Evolutionary conservation across 768 basidiomycete genomes (phyloP).

Genomic region (Galerina sulciceps): DNA sequence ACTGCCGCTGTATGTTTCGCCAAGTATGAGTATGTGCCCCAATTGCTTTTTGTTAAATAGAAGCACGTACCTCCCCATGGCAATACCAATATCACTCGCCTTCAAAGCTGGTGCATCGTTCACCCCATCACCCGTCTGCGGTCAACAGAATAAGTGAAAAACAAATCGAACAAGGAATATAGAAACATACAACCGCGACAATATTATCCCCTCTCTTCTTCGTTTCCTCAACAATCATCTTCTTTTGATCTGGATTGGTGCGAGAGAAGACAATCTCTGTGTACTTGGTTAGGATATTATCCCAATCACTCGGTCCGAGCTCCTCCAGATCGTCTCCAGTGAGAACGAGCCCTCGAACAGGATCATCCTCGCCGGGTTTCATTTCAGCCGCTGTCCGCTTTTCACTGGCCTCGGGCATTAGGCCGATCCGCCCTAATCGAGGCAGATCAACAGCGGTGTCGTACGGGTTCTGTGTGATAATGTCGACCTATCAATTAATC

Average conservation of each 20-base stretch:
- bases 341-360: slow-evolving; percentile 41
- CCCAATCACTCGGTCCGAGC: slow-evolving; percentile 41
- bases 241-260: slow-evolving; percentile 61
- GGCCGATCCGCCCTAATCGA: not conserved
- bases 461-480: slow-evolving; percentile 37
- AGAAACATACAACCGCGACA: slow-evolving; percentile 41
- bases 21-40: not conserved
- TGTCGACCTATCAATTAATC: slow-evolving; percentile 36
- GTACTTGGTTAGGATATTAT: slow-evolving; percentile 40
- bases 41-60: not conserved
- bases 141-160: not conserved
- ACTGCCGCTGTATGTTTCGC: slow-evolving; percentile 27
- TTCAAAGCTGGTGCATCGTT: slow-evolving; percentile 57
- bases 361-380: slow-evolving; percentile 41
- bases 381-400: slow-evolving; percentile 24
- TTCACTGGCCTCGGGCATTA: not conserved
- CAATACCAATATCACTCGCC: slow-evolving; percentile 58
- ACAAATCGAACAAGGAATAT: not conserved
- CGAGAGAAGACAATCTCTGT: slow-evolving; percentile 55
- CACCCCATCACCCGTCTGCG: slow-evolving; percentile 55
- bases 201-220: slow-evolving; percentile 50
- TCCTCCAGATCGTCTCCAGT: slow-evolving; percentile 48
- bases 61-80: slow-evolving; percentile 40
- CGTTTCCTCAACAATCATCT: slow-evolving; percentile 58
- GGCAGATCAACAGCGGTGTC: slow-evolving; percentile 25